Conservation (phyloP, 2,329 filamentous ascomycete species). For the Cryphonectria nitschkei region DNA sequence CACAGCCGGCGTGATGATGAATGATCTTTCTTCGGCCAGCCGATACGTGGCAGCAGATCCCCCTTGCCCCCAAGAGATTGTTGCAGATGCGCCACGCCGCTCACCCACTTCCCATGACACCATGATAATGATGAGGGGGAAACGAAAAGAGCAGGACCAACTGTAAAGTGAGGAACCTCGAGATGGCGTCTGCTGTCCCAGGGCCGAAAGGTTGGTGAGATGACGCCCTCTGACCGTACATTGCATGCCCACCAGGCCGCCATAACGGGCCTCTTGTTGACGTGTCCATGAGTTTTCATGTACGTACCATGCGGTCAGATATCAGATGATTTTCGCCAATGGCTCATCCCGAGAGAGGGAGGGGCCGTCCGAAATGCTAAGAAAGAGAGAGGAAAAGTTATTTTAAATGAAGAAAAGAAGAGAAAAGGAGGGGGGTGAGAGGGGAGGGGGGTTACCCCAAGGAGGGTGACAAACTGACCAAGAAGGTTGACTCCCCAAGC, state of each 20-base stretch:
- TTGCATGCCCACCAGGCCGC: slow-evolving; percentile 22
- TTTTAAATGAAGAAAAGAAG: neutral
- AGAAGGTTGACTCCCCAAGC: neutral
- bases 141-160: slow-evolving; percentile 2
- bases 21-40: slow-evolving; percentile 3
- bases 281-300: slow-evolving; percentile 28
- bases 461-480: neutral
- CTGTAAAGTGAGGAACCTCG: slow-evolving; percentile 8
- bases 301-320: slow-evolving; percentile 30
- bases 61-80: slow-evolving; percentile 10
- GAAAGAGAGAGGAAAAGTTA: neutral
- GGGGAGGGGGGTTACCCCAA: neutral
- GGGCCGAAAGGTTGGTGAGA: slow-evolving; percentile 7
- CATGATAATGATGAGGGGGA: neutral
- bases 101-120: slow-evolving; percentile 5
- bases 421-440: neutral
- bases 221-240: slow-evolving; percentile 18
- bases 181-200: neutral
- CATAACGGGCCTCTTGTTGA: slow-evolving; percentile 29
- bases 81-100: slow-evolving; percentile 17
- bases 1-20: slow-evolving; percentile 7
- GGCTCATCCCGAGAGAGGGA: slow-evolving; percentile 24
- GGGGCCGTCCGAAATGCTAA: neutral
- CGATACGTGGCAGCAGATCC: slow-evolving; percentile 7
- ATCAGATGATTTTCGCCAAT: slow-evolving; percentile 25